These are phyloP conservation scores for Westerdykella aurantiaca DNA, from an alignment of 2,329 filamentous ascomycete species.

Conservation along the genomic window DNA sequence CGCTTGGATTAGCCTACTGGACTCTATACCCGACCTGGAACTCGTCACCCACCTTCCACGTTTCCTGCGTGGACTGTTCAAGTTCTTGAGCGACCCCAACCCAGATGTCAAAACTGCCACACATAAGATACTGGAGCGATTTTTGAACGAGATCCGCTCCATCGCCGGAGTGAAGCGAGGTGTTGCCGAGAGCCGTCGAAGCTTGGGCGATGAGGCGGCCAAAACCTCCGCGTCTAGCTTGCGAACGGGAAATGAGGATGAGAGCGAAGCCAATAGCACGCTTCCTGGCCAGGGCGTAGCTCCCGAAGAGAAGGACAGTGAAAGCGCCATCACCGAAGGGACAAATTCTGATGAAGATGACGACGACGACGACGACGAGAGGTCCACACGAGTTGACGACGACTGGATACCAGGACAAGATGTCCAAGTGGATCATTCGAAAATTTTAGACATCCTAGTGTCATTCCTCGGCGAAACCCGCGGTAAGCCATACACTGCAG, in stretches of 20 bases:
- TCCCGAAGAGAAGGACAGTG: constrained; percentile 44
- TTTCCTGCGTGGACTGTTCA: constrained; percentile 82
- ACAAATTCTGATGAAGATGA: constrained; percentile 14
- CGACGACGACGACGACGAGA: constrained; percentile 24
- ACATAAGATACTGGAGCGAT: constrained; percentile 80
- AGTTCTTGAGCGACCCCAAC: constrained; percentile 87
- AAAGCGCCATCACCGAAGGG: constrained; percentile 33
- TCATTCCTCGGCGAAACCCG: constrained; percentile 78
- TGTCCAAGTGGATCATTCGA: constrained; percentile 86
- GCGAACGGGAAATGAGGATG: constrained; percentile 26
- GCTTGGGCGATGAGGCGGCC: constrained; percentile 58
- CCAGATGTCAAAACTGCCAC: constrained; percentile 92
- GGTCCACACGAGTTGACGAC: constrained; percentile 59
- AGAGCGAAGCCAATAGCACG: constrained; percentile 56
- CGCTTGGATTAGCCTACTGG: constrained; percentile 88
- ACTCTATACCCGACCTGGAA: constrained; percentile 95
- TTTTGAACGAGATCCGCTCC: constrained; percentile 87
- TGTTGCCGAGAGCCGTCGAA: constrained; percentile 76
- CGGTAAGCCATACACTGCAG: constrained; percentile 48
- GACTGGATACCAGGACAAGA: constrained; percentile 98
- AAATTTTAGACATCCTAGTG: constrained; percentile 86
- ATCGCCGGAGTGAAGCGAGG: constrained; percentile 91
- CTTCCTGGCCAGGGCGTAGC: constrained; percentile 36
- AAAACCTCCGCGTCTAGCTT: constrained; percentile 60
- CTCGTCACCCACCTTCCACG: constrained; percentile 88